Conservation (phyloP, 1,139 yeast genomes). For the Schizosaccharomyces versatilis region DNA sequence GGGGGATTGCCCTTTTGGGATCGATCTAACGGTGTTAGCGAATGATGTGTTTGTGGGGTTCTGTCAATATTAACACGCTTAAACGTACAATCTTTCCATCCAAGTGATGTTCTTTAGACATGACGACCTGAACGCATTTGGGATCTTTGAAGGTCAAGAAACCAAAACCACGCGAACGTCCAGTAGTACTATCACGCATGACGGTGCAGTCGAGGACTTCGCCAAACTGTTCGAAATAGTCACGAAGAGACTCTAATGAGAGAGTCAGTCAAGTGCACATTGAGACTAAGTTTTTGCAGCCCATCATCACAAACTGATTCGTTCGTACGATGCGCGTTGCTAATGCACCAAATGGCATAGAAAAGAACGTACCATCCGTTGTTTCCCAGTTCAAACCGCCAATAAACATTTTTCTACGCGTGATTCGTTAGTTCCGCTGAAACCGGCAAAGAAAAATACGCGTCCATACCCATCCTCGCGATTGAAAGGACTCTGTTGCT, state of each 20-base stretch:
- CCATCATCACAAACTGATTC: not conserved
- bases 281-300: not conserved
- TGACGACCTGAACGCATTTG: slow-evolving; percentile 64
- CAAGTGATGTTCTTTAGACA: slow-evolving; percentile 66
- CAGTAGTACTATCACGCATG: slow-evolving; percentile 78
- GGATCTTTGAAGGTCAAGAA: slow-evolving; percentile 75
- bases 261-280: not conserved
- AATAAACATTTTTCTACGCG: slow-evolving; percentile 71
- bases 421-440: slow-evolving; percentile 10
- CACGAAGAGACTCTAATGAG: slow-evolving; percentile 25
- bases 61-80: no score
- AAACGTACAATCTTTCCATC: slow-evolving; percentile 56
- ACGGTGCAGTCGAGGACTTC: slow-evolving; percentile 75
- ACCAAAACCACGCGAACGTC: slow-evolving; percentile 93
- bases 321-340: not conserved
- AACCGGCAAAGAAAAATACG: slow-evolving; percentile 19
- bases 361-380: slow-evolving; percentile 37
- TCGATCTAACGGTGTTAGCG: slow-evolving; percentile 30
- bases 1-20: slow-evolving; percentile 93
- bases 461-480: slow-evolving; percentile 13
- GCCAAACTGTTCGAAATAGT: slow-evolving; percentile 76
- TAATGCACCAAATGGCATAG: slow-evolving; percentile 17
- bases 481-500: slow-evolving; percentile 17
- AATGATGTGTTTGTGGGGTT: not conserved
- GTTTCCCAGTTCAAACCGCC: slow-evolving; percentile 99